Percentiles rank a stretch among this genome's conserved stretches.
phyloP scores from a whole-genome alignment of 1,139 yeast species.

The Yamadazyma dendronema region DNA sequence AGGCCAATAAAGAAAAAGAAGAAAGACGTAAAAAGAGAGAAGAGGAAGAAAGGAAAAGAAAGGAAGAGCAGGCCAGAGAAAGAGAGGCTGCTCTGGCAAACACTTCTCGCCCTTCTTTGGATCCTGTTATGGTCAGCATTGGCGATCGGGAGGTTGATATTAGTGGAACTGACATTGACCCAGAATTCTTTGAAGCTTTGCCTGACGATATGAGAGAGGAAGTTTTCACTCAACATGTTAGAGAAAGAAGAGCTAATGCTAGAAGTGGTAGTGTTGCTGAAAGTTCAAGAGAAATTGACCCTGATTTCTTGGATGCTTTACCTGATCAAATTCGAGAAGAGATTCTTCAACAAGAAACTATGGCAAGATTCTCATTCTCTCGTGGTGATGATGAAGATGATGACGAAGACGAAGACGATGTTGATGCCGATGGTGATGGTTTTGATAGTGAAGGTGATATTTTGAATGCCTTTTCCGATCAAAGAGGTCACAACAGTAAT shows the following conservation, averaged over 20 bases:
- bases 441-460: slow-evolving; percentile 14
- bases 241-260: slow-evolving; percentile 64
- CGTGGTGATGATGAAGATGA: slow-evolving; percentile 27
- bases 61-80: slow-evolving; percentile 38
- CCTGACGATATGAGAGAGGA: slow-evolving; percentile 95
- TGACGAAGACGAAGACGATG: slow-evolving; percentile 22
- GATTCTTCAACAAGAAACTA: slow-evolving; percentile 65
- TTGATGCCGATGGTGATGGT: slow-evolving; percentile 20
- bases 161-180: slow-evolving; percentile 88
- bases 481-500: too few relatives aligned
- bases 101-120: slow-evolving; percentile 15
- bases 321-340: slow-evolving; percentile 77
- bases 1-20: slow-evolving; percentile 33
- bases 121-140: slow-evolving; percentile 69
- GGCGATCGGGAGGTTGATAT: slow-evolving; percentile 84
- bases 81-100: slow-evolving; percentile 28
- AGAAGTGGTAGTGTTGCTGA: slow-evolving; percentile 25
- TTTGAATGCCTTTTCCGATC: too few relatives aligned
- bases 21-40: slow-evolving; percentile 20
- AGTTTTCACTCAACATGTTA: slow-evolving; percentile 81
- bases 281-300: slow-evolving; percentile 66
- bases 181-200: slow-evolving; percentile 83
- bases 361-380: slow-evolving; percentile 38
- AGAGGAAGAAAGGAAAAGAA: slow-evolving; percentile 33
- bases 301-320: slow-evolving; percentile 77